A percentile compares a stretch with the other conserved stretches of the same genome.
Conservation (phyloP, 495 filamentous ascomycete species). For the Aspergillus bridgeri region DNA sequence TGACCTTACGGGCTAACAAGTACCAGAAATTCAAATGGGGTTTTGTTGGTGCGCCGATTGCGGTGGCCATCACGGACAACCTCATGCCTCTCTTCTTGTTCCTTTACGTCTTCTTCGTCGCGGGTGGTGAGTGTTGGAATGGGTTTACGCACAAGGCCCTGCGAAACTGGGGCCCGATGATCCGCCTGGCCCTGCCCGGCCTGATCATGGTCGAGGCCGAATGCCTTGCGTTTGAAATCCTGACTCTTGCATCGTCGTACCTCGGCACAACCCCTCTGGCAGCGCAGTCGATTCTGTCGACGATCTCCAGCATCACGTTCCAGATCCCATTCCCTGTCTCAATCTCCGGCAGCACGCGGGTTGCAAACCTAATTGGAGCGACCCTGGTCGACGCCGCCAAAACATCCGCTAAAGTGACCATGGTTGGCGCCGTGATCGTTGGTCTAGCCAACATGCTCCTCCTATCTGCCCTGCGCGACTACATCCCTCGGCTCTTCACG, state of each 20-base stretch:
- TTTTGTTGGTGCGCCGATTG: conserved; percentile 80
- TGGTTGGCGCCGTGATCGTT: conserved; percentile 61
- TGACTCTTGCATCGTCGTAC: conserved; percentile 69
- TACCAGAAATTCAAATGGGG: conserved; percentile 64
- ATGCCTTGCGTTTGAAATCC: conserved; percentile 77
- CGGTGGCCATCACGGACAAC: conserved; percentile 76
- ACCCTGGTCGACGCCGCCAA: conserved; percentile 67
- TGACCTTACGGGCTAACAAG: conserved; percentile 10
- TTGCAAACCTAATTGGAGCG: conserved; percentile 67
- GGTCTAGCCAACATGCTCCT: conserved; percentile 74
- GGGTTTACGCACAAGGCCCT: conserved; percentile 69
- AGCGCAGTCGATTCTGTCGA: conserved; percentile 63
- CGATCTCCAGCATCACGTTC: conserved; percentile 57
- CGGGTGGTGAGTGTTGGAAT: conserved; percentile 69
- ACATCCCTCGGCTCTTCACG: conserved; percentile 77
- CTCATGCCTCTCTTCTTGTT: conserved; percentile 75
- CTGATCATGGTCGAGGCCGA: conserved; percentile 92
- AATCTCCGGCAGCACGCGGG: conserved; percentile 60
- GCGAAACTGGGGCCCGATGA: conserved; percentile 83
- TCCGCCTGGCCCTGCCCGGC: conserved; percentile 77
- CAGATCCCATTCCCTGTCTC: conserved; percentile 65
- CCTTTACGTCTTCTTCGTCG: conserved; percentile 60
- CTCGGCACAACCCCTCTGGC: conserved; percentile 68
- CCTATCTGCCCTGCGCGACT: conserved; percentile 57
- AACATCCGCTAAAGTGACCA: conserved; percentile 64